Conservation (phyloP, 345 rosid species). For the Citrus mangshanensis region DNA sequence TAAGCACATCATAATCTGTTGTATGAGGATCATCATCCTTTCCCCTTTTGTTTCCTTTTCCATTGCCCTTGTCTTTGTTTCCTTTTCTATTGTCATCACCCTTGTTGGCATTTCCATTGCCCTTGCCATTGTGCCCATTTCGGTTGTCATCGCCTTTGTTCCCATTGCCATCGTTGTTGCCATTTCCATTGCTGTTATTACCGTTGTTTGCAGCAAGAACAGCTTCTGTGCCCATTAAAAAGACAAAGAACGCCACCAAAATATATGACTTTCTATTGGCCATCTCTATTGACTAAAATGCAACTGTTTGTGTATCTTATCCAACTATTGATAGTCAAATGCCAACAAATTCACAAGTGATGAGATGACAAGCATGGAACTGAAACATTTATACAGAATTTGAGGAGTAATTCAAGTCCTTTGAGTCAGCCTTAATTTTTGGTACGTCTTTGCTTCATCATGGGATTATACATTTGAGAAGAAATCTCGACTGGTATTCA, state of each 20-base stretch:
- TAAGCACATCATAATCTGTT: slow-evolving; percentile 30
- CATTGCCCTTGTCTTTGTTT: neutral
- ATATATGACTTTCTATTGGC: slow-evolving; percentile 17
- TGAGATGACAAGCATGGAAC: neutral
- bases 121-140: neutral
- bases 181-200: neutral
- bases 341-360: neutral
- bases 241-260: slow-evolving; percentile 28
- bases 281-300: slow-evolving; percentile 8
- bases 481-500: neutral
- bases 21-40: slow-evolving; percentile 20
- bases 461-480: neutral
- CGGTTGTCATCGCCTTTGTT: slow-evolving; percentile 1
- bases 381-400: slow-evolving; percentile 10
- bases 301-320: neutral
- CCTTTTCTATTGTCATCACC: slow-evolving; percentile 12
- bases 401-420: slow-evolving; percentile 7
- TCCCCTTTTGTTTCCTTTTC: slow-evolving; percentile 13
- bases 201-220: slow-evolving; percentile 17
- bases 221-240: slow-evolving; percentile 36
- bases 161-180: slow-evolving; percentile 7
- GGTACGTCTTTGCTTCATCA: slow-evolving; percentile 16
- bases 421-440: slow-evolving; percentile 34
- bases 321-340: neutral
- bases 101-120: neutral